Evolutionary conservation across 495 filamentous ascomycete species (phyloP).

Genomic region (Podospora sp.): DNA sequence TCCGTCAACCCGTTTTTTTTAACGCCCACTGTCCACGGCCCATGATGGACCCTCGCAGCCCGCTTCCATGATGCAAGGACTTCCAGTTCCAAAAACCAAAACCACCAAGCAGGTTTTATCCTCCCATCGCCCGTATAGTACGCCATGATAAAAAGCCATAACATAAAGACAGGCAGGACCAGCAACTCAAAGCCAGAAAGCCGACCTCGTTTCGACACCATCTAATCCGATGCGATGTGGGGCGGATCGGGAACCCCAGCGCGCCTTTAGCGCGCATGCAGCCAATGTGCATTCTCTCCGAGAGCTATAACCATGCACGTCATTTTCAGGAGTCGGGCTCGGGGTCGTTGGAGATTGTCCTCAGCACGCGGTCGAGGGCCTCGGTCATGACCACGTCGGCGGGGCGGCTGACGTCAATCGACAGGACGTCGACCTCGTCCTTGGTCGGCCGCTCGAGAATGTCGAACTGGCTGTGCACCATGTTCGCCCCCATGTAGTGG

Average conservation of each 20-base stretch:
- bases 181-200: background rate
- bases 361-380: constrained; percentile 57
- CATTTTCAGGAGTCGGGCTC: constrained; percentile 6
- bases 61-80: constrained; percentile 7
- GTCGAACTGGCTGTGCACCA: constrained; percentile 93
- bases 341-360: constrained; percentile 39
- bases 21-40: constrained; percentile 4
- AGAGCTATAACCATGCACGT: constrained; percentile 4
- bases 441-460: constrained; percentile 77
- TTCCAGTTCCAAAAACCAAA: background rate
- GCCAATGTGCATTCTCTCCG: constrained; percentile 10
- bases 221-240: constrained; percentile 11
- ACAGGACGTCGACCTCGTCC: constrained; percentile 82
- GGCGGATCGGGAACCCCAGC: constrained; percentile 13
- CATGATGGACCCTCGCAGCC: background rate
- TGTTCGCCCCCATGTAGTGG: constrained; percentile 96
- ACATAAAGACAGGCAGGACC: background rate
- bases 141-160: background rate
- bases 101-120: constrained; percentile 5
- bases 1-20: constrained; percentile 12
- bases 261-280: constrained; percentile 1
- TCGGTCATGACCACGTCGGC: constrained; percentile 67
- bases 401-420: constrained; percentile 72
- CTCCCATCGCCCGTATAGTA: background rate
- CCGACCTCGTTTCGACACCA: constrained; percentile 7